Evolutionary conservation across 2,329 filamentous ascomycete species (phyloP).

Genomic region (Paramyrothecium roridum): DNA sequence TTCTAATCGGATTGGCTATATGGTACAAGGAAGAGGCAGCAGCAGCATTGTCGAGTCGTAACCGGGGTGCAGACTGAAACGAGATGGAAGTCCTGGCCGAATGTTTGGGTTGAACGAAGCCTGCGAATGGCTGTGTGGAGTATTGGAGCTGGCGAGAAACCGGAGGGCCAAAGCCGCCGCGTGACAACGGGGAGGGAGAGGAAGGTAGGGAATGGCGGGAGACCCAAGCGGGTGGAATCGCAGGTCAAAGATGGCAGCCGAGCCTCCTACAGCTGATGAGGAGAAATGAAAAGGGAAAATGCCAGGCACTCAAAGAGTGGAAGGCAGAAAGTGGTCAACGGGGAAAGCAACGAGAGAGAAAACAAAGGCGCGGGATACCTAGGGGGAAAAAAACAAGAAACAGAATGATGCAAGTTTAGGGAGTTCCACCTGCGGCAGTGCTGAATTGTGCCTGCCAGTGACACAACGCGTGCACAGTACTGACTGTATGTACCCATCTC

Average conservation of each 20-base stretch:
- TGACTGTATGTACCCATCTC: not conserved
- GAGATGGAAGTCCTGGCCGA: not conserved
- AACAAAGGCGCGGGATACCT: not conserved
- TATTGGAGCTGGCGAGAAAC: not conserved
- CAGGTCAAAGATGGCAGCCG: not conserved
- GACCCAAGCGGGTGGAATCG: not conserved
- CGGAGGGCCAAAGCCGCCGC: not conserved
- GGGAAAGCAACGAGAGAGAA: not conserved
- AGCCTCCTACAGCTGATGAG: not conserved
- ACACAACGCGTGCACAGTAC: not conserved
- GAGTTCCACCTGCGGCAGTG: not conserved
- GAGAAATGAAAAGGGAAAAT: not conserved
- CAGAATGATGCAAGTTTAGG: not conserved
- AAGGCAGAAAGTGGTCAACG: not conserved
- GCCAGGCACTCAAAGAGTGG: not conserved
- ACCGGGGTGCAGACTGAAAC: not conserved
- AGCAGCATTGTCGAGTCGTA: conserved; percentile 22
- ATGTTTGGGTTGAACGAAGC: not conserved
- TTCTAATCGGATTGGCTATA: conserved; percentile 26
- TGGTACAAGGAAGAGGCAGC: conserved; percentile 20
- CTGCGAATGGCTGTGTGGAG: not conserved
- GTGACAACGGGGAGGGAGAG: not conserved
- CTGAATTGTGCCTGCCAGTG: not conserved
- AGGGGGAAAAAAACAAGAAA: not conserved
- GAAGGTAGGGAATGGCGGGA: not conserved